A percentile compares a stretch with the other conserved stretches of the same genome.
phyloP scores from a whole-genome alignment of 306 rosid species.

The Arachis hypogaea region DNA sequence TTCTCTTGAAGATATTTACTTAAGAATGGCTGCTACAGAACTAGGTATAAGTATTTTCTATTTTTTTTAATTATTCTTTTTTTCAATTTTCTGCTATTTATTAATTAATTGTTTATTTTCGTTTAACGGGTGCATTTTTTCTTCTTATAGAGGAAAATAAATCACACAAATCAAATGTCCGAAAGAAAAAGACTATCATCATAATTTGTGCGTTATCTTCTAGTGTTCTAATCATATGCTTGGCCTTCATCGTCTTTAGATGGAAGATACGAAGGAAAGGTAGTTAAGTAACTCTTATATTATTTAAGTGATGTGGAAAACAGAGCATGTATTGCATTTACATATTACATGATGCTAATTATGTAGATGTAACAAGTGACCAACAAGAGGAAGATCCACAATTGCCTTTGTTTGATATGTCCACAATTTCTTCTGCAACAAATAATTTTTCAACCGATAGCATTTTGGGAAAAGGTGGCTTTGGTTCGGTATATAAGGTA shows the following conservation, averaged over 20 bases:
- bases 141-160: background rate
- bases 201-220: constrained; percentile 6
- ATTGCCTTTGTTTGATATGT: constrained; percentile 47
- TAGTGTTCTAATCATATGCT: constrained; percentile 26
- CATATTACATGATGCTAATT: no score
- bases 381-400: constrained; percentile 39
- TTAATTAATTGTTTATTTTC: background rate
- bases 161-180: constrained; percentile 5
- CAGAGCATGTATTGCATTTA: background rate
- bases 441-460: constrained; percentile 39
- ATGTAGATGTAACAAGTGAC: background rate
- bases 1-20: constrained; percentile 50
- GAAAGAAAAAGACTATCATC: constrained; percentile 8
- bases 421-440: constrained; percentile 41
- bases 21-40: constrained; percentile 43
- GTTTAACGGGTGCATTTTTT: no score
- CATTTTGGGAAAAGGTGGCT: constrained; percentile 43
- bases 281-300: constrained; percentile 11
- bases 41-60: constrained; percentile 18
- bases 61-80: background rate
- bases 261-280: background rate
- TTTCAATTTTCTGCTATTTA: no score
- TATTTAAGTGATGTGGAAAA: background rate
- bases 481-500: constrained; percentile 48
- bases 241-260: constrained; percentile 24